phyloP scores from a whole-genome alignment of 176 grass and related monocot species.

The Aegilops speltoides region DNA sequence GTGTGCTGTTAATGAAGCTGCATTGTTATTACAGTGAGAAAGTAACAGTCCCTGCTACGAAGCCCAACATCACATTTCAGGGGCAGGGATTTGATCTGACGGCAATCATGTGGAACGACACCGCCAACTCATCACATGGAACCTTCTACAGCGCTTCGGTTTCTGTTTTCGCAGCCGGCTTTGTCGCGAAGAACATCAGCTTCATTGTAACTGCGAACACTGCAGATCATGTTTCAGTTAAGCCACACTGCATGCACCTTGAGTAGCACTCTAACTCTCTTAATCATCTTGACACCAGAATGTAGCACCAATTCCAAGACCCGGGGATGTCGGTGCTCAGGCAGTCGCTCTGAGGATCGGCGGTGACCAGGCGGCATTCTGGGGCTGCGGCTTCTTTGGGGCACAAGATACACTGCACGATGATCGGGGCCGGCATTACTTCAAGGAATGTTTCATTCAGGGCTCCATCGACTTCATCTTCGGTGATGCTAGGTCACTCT shows the following conservation, averaged over 20 bases:
- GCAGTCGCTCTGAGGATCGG: conserved; percentile 70
- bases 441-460: conserved; percentile 85
- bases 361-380: conserved; percentile 68
- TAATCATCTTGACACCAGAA: conserved; percentile 50
- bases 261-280: background rate
- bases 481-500: conserved; percentile 82
- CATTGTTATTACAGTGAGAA: conserved; percentile 62
- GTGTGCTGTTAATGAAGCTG: conserved; percentile 26
- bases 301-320: conserved; percentile 78
- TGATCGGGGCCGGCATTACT: conserved; percentile 70
- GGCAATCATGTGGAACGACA: conserved; percentile 81
- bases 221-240: conserved; percentile 3
- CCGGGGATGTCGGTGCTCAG: conserved; percentile 66
- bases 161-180: conserved; percentile 51
- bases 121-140: conserved; percentile 70
- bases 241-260: background rate
- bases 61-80: conserved; percentile 91
- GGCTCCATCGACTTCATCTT: conserved; percentile 92
- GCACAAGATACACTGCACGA: conserved; percentile 92
- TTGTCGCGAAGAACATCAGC: conserved; percentile 80
- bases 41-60: conserved; percentile 60
- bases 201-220: conserved; percentile 57
- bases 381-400: conserved; percentile 87
- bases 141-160: conserved; percentile 79
- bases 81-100: conserved; percentile 76